Base-by-base conservation (phyloP, 2,329 filamentous ascomycete genomes). In the Coniochaeta prunicola region DNA sequence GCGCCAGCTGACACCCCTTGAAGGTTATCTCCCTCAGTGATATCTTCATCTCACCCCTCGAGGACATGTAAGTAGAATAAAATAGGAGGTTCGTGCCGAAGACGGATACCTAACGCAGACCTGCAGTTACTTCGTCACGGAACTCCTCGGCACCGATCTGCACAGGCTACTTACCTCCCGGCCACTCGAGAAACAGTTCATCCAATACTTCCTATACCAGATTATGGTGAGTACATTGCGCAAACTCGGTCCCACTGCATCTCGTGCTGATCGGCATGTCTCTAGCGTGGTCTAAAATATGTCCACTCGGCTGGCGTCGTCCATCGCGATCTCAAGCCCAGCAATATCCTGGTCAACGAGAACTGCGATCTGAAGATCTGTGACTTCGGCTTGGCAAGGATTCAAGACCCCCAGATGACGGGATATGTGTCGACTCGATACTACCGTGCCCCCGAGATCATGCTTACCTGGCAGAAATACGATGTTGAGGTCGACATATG, bases 381-480 rank as follows among this genome's bases (percentile, higher is more conserved):
- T 82, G 94, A 99, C 74, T 99, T 99, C 69, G 94, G 94, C 65
- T 82, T 99, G 61, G 94, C 94, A 58, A 91, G 94, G 74, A 96
- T 99, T 69, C 94, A 99, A 74, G 94, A 99, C 71, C 94, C 94
- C 36, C 94, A 99, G 77, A 99, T 99, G 94, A 99, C 94, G 45
- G 94, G 94, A 67, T 99, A 99, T 72, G 94, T 99, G 61, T 97
- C 94, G 54, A 99, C 94, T 62, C 84, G 94, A 81, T 99, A 99
- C 82, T 99, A 99, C 82, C 88, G 94, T 70, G 94, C 94, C 9
- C 94, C 94, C 19, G 94, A 99, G 76, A 99, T 99, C 72, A 99
- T 99, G 94, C 91, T 99, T 72, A 97, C 94, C 64, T 99, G 94
- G 94, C 94, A 99, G 80, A 99, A 99, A 79, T 99, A 99, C 77